Evolutionary conservation across 2,329 filamentous ascomycete species (phyloP).

Genomic region (Venturia oleaginea): DNA sequence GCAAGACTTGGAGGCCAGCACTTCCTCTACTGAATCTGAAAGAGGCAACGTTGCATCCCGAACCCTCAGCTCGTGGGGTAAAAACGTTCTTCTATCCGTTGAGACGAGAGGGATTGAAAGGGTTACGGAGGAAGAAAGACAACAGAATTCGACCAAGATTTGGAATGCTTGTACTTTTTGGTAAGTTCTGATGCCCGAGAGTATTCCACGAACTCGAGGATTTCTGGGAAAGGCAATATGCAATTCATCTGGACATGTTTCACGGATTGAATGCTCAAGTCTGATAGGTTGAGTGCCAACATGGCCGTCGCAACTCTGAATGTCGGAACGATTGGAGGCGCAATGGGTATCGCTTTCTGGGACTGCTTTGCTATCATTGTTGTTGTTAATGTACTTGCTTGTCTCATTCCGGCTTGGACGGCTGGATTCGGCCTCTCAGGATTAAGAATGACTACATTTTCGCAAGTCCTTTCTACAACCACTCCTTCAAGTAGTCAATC

Average conservation of each 20-base stretch:
- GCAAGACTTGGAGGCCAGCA: constrained; percentile 1
- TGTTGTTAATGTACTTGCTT: constrained; percentile 25
- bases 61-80: not conserved
- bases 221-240: no score
- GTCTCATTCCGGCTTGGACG: constrained; percentile 23
- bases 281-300: constrained; percentile 27
- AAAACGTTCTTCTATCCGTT: constrained; percentile 16
- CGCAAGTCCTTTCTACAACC: constrained; percentile 14
- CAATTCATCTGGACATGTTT: no score
- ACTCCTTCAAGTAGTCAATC: not conserved
- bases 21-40: not conserved
- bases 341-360: constrained; percentile 27
- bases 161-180: constrained; percentile 23
- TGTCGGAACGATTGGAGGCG: constrained; percentile 25
- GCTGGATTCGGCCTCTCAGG: constrained; percentile 27
- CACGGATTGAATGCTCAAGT: no score
- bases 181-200: no score
- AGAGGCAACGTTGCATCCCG: not conserved
- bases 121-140: constrained; percentile 20
- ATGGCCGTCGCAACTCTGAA: constrained; percentile 30
- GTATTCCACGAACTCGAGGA: no score
- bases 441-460: constrained; percentile 29
- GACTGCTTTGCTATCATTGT: constrained; percentile 30
- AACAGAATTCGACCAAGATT: constrained; percentile 19
- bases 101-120: constrained; percentile 21